phyloP scores from a whole-genome alignment of 352 stramenopile genomes.

The Aphanomyces astaci region DNA sequence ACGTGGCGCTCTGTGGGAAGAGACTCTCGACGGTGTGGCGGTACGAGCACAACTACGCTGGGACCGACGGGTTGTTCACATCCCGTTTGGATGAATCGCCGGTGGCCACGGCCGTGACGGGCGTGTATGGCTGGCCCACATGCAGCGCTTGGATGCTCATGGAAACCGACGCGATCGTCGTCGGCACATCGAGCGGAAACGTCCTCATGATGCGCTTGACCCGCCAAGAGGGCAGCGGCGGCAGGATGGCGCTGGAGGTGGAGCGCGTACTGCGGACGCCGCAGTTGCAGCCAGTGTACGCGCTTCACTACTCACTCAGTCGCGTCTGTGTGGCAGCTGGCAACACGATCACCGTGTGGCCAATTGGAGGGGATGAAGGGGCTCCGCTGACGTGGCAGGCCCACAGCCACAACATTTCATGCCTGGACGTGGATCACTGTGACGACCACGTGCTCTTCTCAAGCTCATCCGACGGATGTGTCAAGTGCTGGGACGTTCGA shows the following conservation, averaged over 20 bases:
- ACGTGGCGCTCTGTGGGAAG: constrained; percentile 56
- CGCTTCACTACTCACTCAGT: constrained; percentile 43
- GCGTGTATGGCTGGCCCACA: constrained; percentile 62
- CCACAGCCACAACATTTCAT: constrained; percentile 62
- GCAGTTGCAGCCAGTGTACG: constrained; percentile 55
- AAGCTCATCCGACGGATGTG: constrained; percentile 46
- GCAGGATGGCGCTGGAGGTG: constrained; percentile 28
- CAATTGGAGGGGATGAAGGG: constrained; percentile 43
- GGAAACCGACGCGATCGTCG: constrained; percentile 40
- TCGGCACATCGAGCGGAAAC: constrained; percentile 57
- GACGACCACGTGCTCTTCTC: constrained; percentile 49
- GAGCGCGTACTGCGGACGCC: constrained; percentile 46
- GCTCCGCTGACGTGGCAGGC: constrained; percentile 43
- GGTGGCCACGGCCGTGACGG: constrained; percentile 53
- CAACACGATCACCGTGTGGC: constrained; percentile 63
- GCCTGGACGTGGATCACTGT: constrained; percentile 51
- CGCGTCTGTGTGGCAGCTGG: constrained; percentile 55
- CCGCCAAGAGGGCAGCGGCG: neutral
- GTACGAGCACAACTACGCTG: constrained; percentile 31
- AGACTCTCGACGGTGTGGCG: constrained; percentile 63
- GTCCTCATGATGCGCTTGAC: constrained; percentile 36
- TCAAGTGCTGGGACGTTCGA: constrained; percentile 54
- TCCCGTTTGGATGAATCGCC: constrained; percentile 21
- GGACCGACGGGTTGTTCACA: constrained; percentile 25
- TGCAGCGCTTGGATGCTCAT: constrained; percentile 63